These are phyloP conservation scores for Coleophoma cylindrospora DNA, from an alignment of 2,329 filamentous ascomycete genomes.

Conservation along the genomic window DNA sequence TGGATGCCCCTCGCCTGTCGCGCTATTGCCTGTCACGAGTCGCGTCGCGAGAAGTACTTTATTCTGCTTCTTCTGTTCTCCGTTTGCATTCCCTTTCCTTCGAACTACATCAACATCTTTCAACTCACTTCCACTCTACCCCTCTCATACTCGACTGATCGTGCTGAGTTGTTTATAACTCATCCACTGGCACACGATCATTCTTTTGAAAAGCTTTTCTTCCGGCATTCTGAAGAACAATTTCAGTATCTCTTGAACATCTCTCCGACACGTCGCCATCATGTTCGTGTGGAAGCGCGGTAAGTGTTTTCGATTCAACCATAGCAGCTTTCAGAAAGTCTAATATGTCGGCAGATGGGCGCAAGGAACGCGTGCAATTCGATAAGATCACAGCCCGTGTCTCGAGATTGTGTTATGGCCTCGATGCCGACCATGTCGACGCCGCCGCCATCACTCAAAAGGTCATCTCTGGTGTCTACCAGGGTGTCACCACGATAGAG, in stretches of 20 bases:
- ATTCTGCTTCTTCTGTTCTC: conserved; percentile 3
- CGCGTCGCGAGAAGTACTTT: neutral
- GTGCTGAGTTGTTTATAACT: conserved; percentile 5
- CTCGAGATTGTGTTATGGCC: conserved; percentile 93
- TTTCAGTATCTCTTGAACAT: conserved; percentile 8
- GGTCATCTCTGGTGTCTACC: conserved; percentile 98
- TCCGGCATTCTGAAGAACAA: neutral
- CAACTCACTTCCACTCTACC: neutral
- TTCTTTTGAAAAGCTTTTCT: conserved; percentile 1
- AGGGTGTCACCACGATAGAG: conserved; percentile 94
- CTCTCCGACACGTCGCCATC: conserved; percentile 11
- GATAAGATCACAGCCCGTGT: conserved; percentile 99
- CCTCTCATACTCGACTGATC: conserved; percentile 5
- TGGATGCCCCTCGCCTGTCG: neutral
- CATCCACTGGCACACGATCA: conserved; percentile 1
- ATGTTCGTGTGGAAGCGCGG: conserved; percentile 31
- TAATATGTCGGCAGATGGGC: conserved; percentile 64
- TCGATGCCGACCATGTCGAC: conserved; percentile 93
- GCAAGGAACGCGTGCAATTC: conserved; percentile 99
- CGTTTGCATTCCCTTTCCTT: neutral
- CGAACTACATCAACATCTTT: conserved; percentile 4
- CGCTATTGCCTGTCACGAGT: neutral
- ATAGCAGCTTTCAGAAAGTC: too few species aligned
- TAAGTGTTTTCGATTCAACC: conserved; percentile 15
- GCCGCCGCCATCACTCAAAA: conserved; percentile 98